Base-by-base conservation (phyloP, 805 yeast species). In the Starmerella sp. region DNA sequence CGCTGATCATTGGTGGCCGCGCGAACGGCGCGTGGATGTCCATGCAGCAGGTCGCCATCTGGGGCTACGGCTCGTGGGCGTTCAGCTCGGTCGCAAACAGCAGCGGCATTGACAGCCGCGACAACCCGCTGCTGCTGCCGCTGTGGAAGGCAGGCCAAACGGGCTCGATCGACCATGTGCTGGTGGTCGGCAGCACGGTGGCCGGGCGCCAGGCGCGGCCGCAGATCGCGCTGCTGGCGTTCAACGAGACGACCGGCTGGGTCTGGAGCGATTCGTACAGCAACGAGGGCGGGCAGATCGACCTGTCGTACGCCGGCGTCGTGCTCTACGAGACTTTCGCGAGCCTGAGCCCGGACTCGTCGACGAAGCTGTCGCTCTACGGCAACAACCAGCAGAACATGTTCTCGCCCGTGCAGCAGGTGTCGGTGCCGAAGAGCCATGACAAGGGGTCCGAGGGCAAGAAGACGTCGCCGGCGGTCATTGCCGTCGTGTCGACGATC, bases 51-150 rank as follows among this genome's bases (percentile, higher is more conserved):
- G 69, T 84, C 17, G 91, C 93, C 0, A 67, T 83, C 2, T 84
- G 89, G 86, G 81, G 81, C 61, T 80, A 79, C 57, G 72, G 73
- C 49, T 70, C 85, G 8, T 86, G 95, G 95, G 76, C 85, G 3
- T 84, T 80, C 65, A 67, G 41, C 61, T 67, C 58, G 62, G 65
- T 62, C 1, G 58, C 61, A 10, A 65, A 64, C 52, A 68, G 69
- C 38, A 57, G 69, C 10, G 56, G 57, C 34, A 71, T 84, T 1
- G 79, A 78, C 57, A 74, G 87, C 8, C 71, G 93, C 49, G 73
- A 71, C 4, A 66, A 69, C 43, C 71, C 88, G 0, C 65, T 82
- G 56, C 71, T 75, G 5, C 67, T 84, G 34, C 87, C 91, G 0
- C 67, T 81, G 0, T 80, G 80, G 60, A 60, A 63, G 10, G 30